Conservation (phyloP, 208 protist species). For the Crithidia acanthocephali region DNA sequence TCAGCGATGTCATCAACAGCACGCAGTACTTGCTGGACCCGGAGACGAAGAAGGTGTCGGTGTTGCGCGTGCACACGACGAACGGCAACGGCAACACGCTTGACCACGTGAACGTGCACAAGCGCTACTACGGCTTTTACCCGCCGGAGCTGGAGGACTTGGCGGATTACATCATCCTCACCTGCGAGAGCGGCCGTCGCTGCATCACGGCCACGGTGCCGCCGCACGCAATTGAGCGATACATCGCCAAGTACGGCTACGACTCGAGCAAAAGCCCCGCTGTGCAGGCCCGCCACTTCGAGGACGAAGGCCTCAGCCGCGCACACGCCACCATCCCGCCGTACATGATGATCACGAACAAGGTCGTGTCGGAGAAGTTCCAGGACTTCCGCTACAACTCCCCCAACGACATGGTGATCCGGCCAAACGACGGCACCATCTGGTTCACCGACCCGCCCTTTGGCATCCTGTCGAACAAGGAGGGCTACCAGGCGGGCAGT, state of each 20-base stretch:
- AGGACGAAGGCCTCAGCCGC: slow-evolving; percentile 18
- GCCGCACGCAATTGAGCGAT: slow-evolving; percentile 31
- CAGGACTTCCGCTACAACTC: slow-evolving; percentile 34
- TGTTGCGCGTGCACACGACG: slow-evolving; percentile 28
- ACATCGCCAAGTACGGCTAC: slow-evolving; percentile 27
- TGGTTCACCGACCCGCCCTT: slow-evolving; percentile 42
- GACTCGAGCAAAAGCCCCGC: slow-evolving; percentile 18
- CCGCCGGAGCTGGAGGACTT: slow-evolving; percentile 31
- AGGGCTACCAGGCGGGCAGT: slow-evolving; percentile 27
- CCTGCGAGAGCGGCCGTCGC: slow-evolving; percentile 33
- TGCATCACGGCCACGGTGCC: slow-evolving; percentile 28
- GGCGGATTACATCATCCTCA: slow-evolving; percentile 31
- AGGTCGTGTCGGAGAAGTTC: slow-evolving; percentile 33
- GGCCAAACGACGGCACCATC: slow-evolving; percentile 32
- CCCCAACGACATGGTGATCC: slow-evolving; percentile 39
- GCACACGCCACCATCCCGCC: slow-evolving; percentile 20
- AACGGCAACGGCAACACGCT: slow-evolving; percentile 35
- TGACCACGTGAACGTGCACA: slow-evolving; percentile 28
- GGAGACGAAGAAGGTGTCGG: slow-evolving; percentile 14
- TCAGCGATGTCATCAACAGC: slow-evolving; percentile 36
- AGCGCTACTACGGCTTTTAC: slow-evolving; percentile 37
- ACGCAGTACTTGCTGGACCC: slow-evolving; percentile 37
- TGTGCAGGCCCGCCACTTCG: neutral
- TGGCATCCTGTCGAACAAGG: slow-evolving; percentile 33
- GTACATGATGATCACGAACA: slow-evolving; percentile 38